Evolutionary conservation across 495 filamentous ascomycete species (phyloP), one percentile per base, ranked within the genome.

Genomic region (Antarctomyces pellizariae): DNA sequence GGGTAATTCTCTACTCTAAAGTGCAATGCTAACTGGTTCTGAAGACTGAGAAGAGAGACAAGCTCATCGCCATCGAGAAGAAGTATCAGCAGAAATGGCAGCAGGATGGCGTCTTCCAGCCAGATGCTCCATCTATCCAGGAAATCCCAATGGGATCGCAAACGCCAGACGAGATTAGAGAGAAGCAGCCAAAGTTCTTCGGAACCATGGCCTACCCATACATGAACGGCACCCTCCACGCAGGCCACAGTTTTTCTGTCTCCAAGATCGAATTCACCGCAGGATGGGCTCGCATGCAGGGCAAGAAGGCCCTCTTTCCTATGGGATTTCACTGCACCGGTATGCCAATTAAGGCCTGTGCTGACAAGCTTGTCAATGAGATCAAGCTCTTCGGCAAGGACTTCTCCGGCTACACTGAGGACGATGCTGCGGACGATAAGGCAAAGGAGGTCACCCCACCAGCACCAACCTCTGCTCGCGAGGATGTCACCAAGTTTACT

Each of bases 321-420:
- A 66, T 77, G 25, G 89, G 86, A 8, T 95, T 75, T 52, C 86
- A 97, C 54, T 89, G 79, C 52, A 93, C 89, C 0, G 86, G 86
- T 44, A 84, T 97, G 68, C 82, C 86, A 3, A 95, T 97, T 54
- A 93, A 92, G 48, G 82, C 86, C 3, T 90, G 76, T 43, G 84
- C 86, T 14, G 86, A 97, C 52, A 95, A 93, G 53, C 67, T 97
- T 18, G 57, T 60, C 24, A 71, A 84, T 29, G 89, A 97, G 44
- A 64, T 91, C 9, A 64, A 77, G 50, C 57, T 76, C 53, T 97
- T 97, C 45, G 89, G 86, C 13, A 50, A 71, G 43, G 65, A 76
- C 39, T 97, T 97, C 37, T 75, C 84, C 47, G 49, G 59, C 8
- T 82, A 75, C 21, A 36, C 16, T 4, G 38, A 41, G 1, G 35